A percentile compares a stretch with the other conserved stretches of the same genome.
Evolutionary conservation across 805 yeast genomes (phyloP).

Genomic region (Kuraishia hungarica): DNA sequence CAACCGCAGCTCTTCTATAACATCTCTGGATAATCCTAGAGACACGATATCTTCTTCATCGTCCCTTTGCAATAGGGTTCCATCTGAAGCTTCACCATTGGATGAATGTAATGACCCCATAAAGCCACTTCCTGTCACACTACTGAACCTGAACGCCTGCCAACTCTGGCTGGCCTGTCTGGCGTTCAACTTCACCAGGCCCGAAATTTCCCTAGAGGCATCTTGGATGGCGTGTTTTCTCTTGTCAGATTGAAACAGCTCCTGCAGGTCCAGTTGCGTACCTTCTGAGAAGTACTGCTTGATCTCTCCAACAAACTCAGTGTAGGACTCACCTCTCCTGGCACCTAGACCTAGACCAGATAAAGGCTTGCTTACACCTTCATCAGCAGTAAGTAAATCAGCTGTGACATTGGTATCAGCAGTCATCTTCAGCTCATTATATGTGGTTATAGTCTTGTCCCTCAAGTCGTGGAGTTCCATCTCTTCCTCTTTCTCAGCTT

Average conservation of each 20-base stretch:
- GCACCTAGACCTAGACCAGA: constrained; percentile 20
- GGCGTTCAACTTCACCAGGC: constrained; percentile 42
- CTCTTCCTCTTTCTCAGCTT: constrained; percentile 31
- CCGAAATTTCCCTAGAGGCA: constrained; percentile 34
- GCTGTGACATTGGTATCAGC: constrained; percentile 16
- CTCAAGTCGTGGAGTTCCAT: constrained; percentile 44
- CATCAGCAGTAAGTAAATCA: constrained; percentile 10
- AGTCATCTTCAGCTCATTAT: constrained; percentile 35
- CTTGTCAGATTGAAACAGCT: constrained; percentile 13
- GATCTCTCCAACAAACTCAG: constrained; percentile 13
- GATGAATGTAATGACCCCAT: background rate
- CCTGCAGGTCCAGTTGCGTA: constrained; percentile 14
- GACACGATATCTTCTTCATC: constrained; percentile 5
- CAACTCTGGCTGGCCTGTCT: constrained; percentile 43
- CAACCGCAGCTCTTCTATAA: constrained; percentile 44
- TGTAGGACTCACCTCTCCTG: constrained; percentile 8
- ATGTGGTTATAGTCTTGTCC: constrained; percentile 36
- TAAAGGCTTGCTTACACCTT: constrained; percentile 9
- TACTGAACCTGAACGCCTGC: constrained; percentile 18
- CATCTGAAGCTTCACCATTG: background rate
- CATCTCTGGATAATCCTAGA: constrained; percentile 17
- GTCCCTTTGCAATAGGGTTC: background rate
- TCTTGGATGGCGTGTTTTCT: constrained; percentile 27
- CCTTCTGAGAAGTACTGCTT: constrained; percentile 11
- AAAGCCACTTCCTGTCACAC: background rate